A percentile compares a stretch with the other conserved stretches of the same genome.
Evolutionary conservation across 2,329 filamentous ascomycete genomes (phyloP).

Genomic region (Aspergillus vadensis): DNA sequence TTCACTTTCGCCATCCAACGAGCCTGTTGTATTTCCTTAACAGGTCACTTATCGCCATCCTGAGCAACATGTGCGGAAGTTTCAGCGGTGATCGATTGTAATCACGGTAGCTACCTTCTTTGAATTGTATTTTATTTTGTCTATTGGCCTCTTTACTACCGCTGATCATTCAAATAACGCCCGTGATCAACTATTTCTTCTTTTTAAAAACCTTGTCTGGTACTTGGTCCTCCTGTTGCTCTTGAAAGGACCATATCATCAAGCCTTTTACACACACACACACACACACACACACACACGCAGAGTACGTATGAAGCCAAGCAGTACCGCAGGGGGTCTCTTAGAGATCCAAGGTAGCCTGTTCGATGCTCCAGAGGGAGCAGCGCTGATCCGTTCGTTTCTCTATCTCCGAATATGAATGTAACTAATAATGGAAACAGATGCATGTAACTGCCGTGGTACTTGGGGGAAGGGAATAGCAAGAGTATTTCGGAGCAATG

Average conservation of each 20-base stretch:
- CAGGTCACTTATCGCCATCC: background rate
- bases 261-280: background rate
- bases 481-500: slow-evolving; percentile 48
- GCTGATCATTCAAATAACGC: background rate
- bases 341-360: slow-evolving; percentile 50
- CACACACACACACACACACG: too few relatives aligned
- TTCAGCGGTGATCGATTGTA: background rate
- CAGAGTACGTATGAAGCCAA: background rate
- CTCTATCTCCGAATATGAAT: background rate
- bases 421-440: slow-evolving; percentile 25
- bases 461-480: slow-evolving; percentile 63
- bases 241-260: background rate
- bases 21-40: background rate
- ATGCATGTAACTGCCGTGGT: slow-evolving; percentile 62
- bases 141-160: background rate
- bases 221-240: background rate
- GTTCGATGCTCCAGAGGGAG: slow-evolving; percentile 53
- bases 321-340: slow-evolving; percentile 19
- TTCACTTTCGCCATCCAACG: background rate
- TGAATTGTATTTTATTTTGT: background rate
- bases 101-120: background rate
- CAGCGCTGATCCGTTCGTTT: slow-evolving; percentile 53
- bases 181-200: too few relatives aligned
- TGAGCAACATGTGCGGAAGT: background rate
- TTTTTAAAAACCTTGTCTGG: too few relatives aligned